Conservation (phyloP, 192 early-diverging fungal species). For the Neocallimastix lanati region DNA sequence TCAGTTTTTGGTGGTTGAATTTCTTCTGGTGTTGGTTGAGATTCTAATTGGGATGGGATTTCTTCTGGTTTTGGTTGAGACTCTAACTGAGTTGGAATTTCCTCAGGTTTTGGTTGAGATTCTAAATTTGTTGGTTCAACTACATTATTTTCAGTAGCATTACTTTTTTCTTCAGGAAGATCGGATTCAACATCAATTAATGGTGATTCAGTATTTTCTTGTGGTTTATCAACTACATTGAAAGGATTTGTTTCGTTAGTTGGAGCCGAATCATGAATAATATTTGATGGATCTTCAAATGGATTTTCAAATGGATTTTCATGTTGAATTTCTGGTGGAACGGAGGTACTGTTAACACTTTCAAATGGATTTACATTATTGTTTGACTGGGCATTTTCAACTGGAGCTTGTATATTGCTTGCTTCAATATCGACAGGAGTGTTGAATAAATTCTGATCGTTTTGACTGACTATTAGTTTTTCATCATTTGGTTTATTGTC, state of each 20-base stretch:
- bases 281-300: neutral
- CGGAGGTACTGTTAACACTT: neutral
- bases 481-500: neutral
- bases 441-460: neutral
- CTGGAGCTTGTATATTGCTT: neutral
- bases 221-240: neutral
- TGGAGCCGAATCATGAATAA: neutral
- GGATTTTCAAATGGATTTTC: neutral
- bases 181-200: too few relatives aligned
- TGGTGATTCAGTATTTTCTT: too few relatives aligned
- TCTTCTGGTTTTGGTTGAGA: neutral
- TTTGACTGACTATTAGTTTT: neutral
- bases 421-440: neutral
- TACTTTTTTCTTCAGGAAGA: too few relatives aligned
- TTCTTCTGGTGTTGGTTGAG: neutral
- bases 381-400: neutral
- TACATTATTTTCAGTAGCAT: too few relatives aligned
- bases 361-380: neutral
- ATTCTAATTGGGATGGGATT: too few relatives aligned
- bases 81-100: too few relatives aligned
- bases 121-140: too few relatives aligned
- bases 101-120: too few relatives aligned
- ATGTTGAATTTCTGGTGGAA: neutral
- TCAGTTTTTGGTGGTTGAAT: neutral
- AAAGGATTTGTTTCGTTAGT: neutral